phyloP scores from a whole-genome alignment of 1,284 basidiomycete genomes.

The Tylopilus sp. region DNA sequence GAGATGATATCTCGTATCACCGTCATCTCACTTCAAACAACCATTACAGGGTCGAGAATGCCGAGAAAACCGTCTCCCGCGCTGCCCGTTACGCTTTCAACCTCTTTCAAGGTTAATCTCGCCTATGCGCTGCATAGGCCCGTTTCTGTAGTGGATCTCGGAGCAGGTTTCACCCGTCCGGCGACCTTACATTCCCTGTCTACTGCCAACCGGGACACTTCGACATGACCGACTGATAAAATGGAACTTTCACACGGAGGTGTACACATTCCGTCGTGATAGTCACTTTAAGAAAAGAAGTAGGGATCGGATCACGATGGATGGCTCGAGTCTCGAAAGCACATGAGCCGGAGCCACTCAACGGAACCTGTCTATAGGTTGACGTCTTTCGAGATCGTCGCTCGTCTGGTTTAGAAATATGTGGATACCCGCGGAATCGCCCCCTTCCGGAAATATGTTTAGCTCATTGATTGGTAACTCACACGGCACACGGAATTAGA shows the following conservation, averaged over 20 bases:
- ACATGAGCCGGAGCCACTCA: conserved; percentile 1
- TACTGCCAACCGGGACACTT: background rate
- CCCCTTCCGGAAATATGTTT: background rate
- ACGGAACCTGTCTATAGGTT: conserved; percentile 3
- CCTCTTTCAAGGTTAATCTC: conserved; percentile 29
- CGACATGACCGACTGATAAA: background rate
- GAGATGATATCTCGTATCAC: conserved; percentile 8
- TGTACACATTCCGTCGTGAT: background rate
- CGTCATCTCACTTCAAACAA: conserved; percentile 22
- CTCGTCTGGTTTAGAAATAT: conserved; percentile 23
- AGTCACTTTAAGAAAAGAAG: conserved; percentile 6
- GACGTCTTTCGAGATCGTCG: conserved; percentile 21
- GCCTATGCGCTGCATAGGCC: background rate
- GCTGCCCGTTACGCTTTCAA: conserved; percentile 13
- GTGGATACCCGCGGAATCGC: conserved; percentile 21
- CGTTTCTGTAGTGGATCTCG: conserved; percentile 19
- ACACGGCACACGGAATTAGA: conserved; percentile 10
- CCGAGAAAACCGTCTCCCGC: conserved; percentile 7
- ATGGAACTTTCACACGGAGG: background rate
- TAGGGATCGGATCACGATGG: conserved; percentile 10
- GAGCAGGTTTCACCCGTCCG: background rate
- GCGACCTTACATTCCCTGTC: background rate
- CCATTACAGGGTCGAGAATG: conserved; percentile 18
- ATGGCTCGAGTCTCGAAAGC: background rate
- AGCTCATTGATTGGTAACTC: background rate